Evolutionary conservation across 306 rosid species (phyloP).

Genomic region (Vigna hirtella): DNA sequence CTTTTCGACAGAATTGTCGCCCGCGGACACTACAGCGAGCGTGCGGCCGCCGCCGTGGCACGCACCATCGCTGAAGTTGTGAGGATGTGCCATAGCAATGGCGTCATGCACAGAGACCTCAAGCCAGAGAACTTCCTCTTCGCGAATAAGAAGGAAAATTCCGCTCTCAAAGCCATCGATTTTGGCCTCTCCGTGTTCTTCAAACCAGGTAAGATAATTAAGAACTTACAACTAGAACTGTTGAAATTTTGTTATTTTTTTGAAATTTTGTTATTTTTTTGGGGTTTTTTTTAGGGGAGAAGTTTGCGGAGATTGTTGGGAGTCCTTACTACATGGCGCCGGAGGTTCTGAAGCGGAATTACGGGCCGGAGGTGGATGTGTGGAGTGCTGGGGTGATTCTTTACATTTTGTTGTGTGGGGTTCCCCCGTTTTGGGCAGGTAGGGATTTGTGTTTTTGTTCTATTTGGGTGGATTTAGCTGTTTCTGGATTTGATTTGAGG

Average conservation of each 20-base stretch:
- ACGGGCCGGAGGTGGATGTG: constrained; percentile 83
- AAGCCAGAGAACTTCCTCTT: constrained; percentile 82
- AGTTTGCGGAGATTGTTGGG: constrained; percentile 77
- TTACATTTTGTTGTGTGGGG: constrained; percentile 78
- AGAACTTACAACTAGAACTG: neutral
- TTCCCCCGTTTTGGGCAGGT: constrained; percentile 96
- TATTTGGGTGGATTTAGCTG: constrained; percentile 16
- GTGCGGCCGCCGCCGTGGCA: constrained; percentile 67
- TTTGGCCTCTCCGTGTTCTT: constrained; percentile 77
- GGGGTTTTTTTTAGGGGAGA: constrained; percentile 55
- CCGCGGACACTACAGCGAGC: constrained; percentile 72
- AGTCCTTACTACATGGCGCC: constrained; percentile 93
- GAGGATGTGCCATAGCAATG: constrained; percentile 77
- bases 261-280: neutral
- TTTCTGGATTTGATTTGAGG: neutral
- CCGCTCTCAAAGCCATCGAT: constrained; percentile 81
- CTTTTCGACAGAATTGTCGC: constrained; percentile 78
- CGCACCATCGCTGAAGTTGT: constrained; percentile 76
- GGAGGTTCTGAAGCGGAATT: constrained; percentile 74
- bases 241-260: neutral
- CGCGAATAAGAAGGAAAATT: constrained; percentile 71
- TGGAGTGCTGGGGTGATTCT: constrained; percentile 93
- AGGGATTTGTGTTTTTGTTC: neutral
- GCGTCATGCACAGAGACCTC: constrained; percentile 82
- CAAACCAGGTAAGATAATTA: constrained; percentile 60